Evolutionary conservation across 2,329 filamentous ascomycete genomes (phyloP).

Genomic region (Tolypocladium nubicola): DNA sequence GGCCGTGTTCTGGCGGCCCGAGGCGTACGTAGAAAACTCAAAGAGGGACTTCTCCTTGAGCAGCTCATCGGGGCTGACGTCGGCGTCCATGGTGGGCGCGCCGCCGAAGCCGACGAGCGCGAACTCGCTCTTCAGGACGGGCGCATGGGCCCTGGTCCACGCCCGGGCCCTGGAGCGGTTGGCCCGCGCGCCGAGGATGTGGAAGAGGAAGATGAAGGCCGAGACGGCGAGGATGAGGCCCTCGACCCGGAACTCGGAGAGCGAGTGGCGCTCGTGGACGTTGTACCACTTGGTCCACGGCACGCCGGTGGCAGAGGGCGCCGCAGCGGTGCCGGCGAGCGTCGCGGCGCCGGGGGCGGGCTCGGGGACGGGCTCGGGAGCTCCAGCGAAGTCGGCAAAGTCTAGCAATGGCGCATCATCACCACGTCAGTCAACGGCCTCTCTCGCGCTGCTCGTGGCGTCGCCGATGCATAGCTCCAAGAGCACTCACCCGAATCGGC

Average conservation of each 20-base stretch:
- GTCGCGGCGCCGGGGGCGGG: conserved; percentile 35
- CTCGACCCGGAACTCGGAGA: conserved; percentile 80
- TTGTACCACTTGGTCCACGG: conserved; percentile 96
- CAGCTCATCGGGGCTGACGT: conserved; percentile 31
- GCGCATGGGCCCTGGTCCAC: conserved; percentile 69
- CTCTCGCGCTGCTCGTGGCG: not conserved
- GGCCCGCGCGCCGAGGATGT: conserved; percentile 67
- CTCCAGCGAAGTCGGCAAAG: conserved; percentile 87
- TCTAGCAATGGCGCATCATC: conserved; percentile 37
- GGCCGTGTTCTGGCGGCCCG: conserved; percentile 84
- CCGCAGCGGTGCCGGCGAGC: conserved; percentile 30
- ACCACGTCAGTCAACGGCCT: not conserved
- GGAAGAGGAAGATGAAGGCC: conserved; percentile 62
- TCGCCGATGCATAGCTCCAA: not conserved
- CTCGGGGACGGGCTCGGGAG: conserved; percentile 54
- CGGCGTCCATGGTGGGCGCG: conserved; percentile 36
- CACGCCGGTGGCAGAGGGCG: conserved; percentile 36
- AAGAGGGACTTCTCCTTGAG: conserved; percentile 81
- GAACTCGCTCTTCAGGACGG: conserved; percentile 69
- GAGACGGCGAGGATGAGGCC: conserved; percentile 71
- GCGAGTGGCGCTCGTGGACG: conserved; percentile 79
- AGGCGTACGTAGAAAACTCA: conserved; percentile 80
- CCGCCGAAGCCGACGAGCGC: conserved; percentile 72
- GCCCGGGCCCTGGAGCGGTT: conserved; percentile 72
- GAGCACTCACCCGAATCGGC: conserved; percentile 52